Evolutionary conservation across 495 filamentous ascomycete genomes (phyloP), one percentile per base, ranked within the genome.

Genomic region (Aspergillus homomorphus): DNA sequence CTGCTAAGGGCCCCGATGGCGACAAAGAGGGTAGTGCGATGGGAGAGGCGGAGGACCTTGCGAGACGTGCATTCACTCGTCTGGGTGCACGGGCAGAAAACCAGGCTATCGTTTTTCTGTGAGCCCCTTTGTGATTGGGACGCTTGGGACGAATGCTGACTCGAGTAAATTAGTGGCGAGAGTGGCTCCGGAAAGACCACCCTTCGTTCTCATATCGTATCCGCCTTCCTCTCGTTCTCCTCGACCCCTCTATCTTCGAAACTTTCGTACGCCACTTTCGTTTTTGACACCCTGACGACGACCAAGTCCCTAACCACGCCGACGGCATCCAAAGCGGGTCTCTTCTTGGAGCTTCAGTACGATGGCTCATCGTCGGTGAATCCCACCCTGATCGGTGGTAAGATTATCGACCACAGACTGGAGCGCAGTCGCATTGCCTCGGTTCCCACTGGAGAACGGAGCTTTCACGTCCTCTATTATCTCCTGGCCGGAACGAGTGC

Each of bases 291-390:
- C 7, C 81, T 98, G 43, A 98, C 94, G 4, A 96, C 94, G 7
- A 98, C 93, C n/a, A 98, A 98, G 77, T 96, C 92, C 18, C 82
- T 90, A 19, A 96, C 92, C 6, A 96, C 92, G 0, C 92, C 92
- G 1, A 96, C 90, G 6, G 94, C 94, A 22, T 97, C 93, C 15
- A 97, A 96, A 71, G 88, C 94, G 6, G 94, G 94, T 57, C 83
- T 98, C 15, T 96, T 96, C 66, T 89, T 91, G 69, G 94, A 98
- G 65, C 78, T 98, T 24, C 94, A 98, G 72, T 98, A 98, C 63
- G 92, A 98, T 69, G 93, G 89, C 7, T 82, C 89, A 2, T 87
- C 92, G 0, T 87, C 88, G 1, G 84, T 87, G 45, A 87, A 83
- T 62, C 91, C 92, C 9, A 85, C 89, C 14, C 77, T 98, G 43